Percentiles rank a stretch among this genome's conserved stretches.
phyloP scores from a whole-genome alignment of 768 basidiomycete species.

The Kockovaella imperatae region DNA sequence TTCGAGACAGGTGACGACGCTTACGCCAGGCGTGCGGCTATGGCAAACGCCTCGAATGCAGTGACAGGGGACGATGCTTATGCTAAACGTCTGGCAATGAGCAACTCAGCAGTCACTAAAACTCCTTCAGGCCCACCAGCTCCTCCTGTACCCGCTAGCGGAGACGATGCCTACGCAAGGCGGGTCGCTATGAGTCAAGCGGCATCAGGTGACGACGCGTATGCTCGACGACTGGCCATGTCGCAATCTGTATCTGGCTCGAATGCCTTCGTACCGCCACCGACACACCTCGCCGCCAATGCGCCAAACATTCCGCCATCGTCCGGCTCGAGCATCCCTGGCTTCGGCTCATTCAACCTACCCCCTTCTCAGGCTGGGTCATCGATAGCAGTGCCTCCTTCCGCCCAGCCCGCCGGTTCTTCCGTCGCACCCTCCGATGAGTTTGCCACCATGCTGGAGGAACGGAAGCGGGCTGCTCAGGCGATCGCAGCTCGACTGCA shows the following conservation, averaged over 20 bases:
- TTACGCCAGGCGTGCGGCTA: constrained; percentile 30
- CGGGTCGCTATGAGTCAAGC: constrained; percentile 16
- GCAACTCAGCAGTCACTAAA: no score
- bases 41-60: constrained; percentile 18
- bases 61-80: constrained; percentile 15
- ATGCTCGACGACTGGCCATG: constrained; percentile 30
- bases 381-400: background rate
- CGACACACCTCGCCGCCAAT: background rate
- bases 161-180: constrained; percentile 18
- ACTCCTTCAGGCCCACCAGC: constrained; percentile 13
- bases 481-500: constrained; percentile 39
- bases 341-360: background rate
- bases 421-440: constrained; percentile 5
- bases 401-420: background rate
- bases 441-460: constrained; percentile 27
- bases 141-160: background rate
- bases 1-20: constrained; percentile 34
- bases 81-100: no score
- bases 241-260: constrained; percentile 6
- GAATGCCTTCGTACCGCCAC: constrained; percentile 3
- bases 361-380: background rate
- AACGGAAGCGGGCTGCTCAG: constrained; percentile 35
- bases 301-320: background rate
- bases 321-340: no score
- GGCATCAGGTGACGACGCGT: constrained; percentile 35